These are phyloP conservation scores for Firmiana major DNA, from an alignment of 345 rosid species.

Conservation along the genomic window DNA sequence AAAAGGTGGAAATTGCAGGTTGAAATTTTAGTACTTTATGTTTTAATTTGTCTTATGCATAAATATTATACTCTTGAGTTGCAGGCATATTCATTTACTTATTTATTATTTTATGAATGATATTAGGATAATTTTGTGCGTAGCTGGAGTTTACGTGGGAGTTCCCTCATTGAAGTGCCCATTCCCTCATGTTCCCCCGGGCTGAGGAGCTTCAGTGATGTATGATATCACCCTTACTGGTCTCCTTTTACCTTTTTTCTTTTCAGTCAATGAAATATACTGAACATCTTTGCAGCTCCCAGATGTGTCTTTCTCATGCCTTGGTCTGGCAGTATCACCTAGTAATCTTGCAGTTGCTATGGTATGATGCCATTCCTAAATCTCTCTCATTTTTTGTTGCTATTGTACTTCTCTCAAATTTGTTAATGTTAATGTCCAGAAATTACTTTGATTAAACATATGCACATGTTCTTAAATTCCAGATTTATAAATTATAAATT, in stretches of 20 bases:
- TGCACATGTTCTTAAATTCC: background rate
- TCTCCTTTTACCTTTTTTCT: slow-evolving; percentile 3
- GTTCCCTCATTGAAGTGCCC: slow-evolving; percentile 57
- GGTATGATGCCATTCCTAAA: slow-evolving; percentile 39
- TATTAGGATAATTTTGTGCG: slow-evolving; percentile 78
- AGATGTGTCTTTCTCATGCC: slow-evolving; percentile 68
- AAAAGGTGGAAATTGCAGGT: background rate
- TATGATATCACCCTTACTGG: slow-evolving; percentile 30
- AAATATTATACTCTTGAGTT: background rate
- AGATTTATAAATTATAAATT: background rate
- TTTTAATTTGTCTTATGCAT: background rate
- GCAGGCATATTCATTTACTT: background rate
- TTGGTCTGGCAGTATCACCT: slow-evolving; percentile 76
- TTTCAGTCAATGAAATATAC: slow-evolving; percentile 19
- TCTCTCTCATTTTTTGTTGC: slow-evolving; percentile 9
- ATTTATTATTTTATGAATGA: slow-evolving; percentile 10
- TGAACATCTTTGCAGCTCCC: slow-evolving; percentile 61
- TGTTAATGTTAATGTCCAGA: background rate
- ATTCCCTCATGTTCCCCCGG: slow-evolving; percentile 64
- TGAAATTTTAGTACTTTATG: background rate
- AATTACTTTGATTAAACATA: background rate
- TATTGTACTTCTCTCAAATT: slow-evolving; percentile 10
- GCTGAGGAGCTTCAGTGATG: slow-evolving; percentile 58
- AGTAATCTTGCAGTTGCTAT: slow-evolving; percentile 76
- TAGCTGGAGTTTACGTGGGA: slow-evolving; percentile 59